Conservation (phyloP, 208 protist genomes). For the Strigomonas culicis region DNA sequence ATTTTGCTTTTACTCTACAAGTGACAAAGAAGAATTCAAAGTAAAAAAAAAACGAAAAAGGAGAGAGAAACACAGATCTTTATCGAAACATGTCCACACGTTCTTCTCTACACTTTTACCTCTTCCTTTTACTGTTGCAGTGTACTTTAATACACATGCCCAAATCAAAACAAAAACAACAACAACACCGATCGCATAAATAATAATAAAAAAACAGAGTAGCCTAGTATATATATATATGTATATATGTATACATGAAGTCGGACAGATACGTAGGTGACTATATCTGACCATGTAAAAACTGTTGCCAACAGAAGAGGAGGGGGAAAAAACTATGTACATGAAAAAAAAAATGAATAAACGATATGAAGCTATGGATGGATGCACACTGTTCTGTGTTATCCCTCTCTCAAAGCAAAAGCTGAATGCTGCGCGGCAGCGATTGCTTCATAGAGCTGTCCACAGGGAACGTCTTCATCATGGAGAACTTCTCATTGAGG, state of each 20-base stretch:
- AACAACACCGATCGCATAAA: slow-evolving; percentile 9
- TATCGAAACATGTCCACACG: not conserved
- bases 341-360: slow-evolving; percentile 9
- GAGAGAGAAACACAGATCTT: not conserved
- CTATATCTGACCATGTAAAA: not conserved
- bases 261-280: not conserved
- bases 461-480: slow-evolving; percentile 28
- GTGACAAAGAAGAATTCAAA: not conserved
- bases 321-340: slow-evolving; percentile 3
- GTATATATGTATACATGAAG: not conserved
- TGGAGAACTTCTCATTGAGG: slow-evolving; percentile 42
- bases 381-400: not conserved
- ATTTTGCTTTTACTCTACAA: not conserved
- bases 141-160: no score
- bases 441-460: slow-evolving; percentile 25
- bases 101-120: not conserved
- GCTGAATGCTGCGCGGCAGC: slow-evolving; percentile 9
- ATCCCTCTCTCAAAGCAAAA: not conserved
- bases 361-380: not conserved
- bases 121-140: not conserved
- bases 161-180: not conserved
- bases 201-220: not conserved
- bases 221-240: not conserved
- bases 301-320: not conserved
- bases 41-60: not conserved